Percentiles rank a stretch among this genome's conserved stretches.
These are phyloP conservation scores for Picea abies DNA, from an alignment of 83 land plant genomes.

Conservation along the genomic window DNA sequence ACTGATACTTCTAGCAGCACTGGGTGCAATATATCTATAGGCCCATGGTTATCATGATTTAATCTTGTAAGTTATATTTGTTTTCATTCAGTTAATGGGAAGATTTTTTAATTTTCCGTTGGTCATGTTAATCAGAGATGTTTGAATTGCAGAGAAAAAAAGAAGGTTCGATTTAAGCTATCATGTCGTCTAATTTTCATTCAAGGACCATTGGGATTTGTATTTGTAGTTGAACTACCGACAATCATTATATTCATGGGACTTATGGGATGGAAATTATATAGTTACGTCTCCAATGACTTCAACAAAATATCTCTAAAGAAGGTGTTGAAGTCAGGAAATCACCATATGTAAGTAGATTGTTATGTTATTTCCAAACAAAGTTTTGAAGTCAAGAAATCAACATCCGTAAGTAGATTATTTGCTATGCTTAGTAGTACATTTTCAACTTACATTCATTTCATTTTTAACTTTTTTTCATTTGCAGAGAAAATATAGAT, in stretches of 20 bases:
- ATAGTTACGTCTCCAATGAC: conserved; percentile 41
- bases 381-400: too few relatives aligned
- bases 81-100: not conserved
- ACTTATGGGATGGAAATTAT: conserved; percentile 60
- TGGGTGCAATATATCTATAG: conserved; percentile 32
- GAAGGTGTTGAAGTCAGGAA: conserved; percentile 24
- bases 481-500: too few relatives aligned
- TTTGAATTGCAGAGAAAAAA: conserved; percentile 15
- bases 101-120: not conserved
- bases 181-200: conserved; percentile 47
- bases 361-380: not conserved
- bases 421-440: too few relatives aligned
- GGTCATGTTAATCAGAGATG: not conserved
- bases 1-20: conserved; percentile 28
- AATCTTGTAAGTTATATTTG: not conserved
- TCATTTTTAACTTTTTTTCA: not conserved
- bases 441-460: too few relatives aligned
- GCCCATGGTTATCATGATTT: conserved; percentile 1
- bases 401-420: not conserved
- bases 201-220: conserved; percentile 36
- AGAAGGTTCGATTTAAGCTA: not conserved
- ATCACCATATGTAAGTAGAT: conserved; percentile 40
- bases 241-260: conserved; percentile 26
- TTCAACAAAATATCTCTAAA: conserved; percentile 44
- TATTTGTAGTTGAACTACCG: conserved; percentile 47